Base-by-base conservation (phyloP, 371 early-diverging fungal species). In the Quaeritorhiza haematococci region DNA sequence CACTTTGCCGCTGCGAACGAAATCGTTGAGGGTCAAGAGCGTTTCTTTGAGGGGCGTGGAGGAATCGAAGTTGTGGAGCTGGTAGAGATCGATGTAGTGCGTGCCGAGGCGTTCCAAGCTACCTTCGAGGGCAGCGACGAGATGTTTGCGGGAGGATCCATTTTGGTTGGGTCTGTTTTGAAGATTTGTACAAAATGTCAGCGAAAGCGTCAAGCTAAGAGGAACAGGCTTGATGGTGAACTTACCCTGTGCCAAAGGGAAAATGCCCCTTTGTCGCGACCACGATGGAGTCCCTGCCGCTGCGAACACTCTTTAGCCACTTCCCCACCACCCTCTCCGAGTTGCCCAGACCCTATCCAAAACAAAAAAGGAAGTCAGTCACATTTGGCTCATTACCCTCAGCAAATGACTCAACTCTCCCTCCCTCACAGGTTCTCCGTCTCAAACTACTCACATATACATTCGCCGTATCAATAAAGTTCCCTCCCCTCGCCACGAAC, bases 1-100 rank as follows among this genome's bases (percentile, higher is more conserved):
- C 0, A 78, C 76, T 35, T 80, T 78, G 5, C 80, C 80, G 0
- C 69, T 46, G 1, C 70, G 58, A 7, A 80, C 80, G 26, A 73
- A 68, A 52, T 76, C 79, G 47, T 79, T 69, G 29, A 80, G 45
- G 2, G 78, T 63, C 3, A 63, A 64, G 65, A 78, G 70, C 13
- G 75, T 68, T 32, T 78, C 78, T 15, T 62, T 50, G 23, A 71
- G 53, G 6, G 70, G 72, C 1, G 68, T 75, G 44, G 57, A 52
- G 54, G 63, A 66, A 51, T 80, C 77, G 62, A 66, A 77, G 28
- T 63, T 29, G 34, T 79, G 78, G 19, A 74, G 63, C 59, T 78
- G 75, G 24, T 75, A 67, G 29, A 79, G 49, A 45, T 78, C 78
- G 26, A 78, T 60, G 33, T 72, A 72, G 10, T 64, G 60, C 1